Evolutionary conservation across 163 green algal genomes (phyloP).

Genomic region (Scenedesmus sp.): DNA sequence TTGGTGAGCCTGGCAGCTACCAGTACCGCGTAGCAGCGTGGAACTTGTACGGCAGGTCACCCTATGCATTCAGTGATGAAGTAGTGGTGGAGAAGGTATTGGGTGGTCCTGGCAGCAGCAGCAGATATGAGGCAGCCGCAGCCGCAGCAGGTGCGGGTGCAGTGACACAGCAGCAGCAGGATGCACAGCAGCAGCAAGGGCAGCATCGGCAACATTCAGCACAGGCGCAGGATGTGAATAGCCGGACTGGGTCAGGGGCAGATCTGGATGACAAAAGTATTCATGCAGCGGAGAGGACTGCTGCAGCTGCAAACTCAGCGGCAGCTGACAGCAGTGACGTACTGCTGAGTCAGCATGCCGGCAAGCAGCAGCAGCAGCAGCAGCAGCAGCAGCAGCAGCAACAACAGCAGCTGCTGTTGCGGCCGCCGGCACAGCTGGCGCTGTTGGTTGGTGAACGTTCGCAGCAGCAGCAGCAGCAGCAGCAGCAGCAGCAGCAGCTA

Average conservation of each 20-base stretch:
- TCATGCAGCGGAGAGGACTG: neutral
- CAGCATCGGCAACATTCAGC: neutral
- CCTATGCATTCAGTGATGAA: conserved; percentile 18
- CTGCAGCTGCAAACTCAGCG: no score
- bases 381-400: conserved; percentile 19
- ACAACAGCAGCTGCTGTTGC: neutral
- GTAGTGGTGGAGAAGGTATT: neutral
- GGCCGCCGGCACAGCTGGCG: neutral
- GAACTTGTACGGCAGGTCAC: conserved; percentile 37
- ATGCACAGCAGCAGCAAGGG: neutral
- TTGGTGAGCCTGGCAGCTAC: neutral
- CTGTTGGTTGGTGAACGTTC: neutral
- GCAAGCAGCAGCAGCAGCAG: neutral
- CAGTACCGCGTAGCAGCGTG: conserved; percentile 41
- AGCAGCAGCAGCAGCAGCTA: conserved; percentile 9
- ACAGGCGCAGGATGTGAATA: neutral
- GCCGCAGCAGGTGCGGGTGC: neutral
- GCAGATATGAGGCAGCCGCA: neutral
- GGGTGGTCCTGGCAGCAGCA: neutral
- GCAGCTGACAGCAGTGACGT: neutral
- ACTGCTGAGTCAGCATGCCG: neutral
- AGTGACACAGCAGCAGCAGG: neutral
- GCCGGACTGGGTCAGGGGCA: neutral
- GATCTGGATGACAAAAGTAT: no score
- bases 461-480: conserved; percentile 22